Evolutionary conservation across 805 yeast species (phyloP).

Genomic region (Suhomyces faveliae): DNA sequence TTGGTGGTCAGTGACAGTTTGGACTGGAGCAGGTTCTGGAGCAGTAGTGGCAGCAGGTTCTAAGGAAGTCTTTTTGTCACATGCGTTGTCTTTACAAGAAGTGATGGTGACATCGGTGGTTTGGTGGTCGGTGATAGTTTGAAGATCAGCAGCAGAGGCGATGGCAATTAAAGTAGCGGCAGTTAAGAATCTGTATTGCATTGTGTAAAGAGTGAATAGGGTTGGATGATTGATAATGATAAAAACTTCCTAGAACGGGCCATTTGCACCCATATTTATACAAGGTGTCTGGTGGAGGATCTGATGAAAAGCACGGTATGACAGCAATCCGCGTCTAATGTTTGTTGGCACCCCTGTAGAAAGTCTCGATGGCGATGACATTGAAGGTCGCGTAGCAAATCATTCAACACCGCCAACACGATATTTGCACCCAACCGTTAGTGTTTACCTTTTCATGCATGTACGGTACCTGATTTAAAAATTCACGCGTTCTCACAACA

Average conservation of each 20-base stretch:
- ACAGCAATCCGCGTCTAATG: not conserved
- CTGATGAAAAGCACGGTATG: not conserved
- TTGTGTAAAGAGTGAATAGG: slow-evolving; percentile 12
- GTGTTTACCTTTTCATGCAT: slow-evolving; percentile 3
- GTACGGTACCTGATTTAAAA: not conserved
- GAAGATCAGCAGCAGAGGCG: slow-evolving; percentile 15
- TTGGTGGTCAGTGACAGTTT: slow-evolving; percentile 22
- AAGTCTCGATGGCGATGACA: not conserved
- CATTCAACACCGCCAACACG: slow-evolving; percentile 2
- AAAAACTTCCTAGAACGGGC: not conserved
- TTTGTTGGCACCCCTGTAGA: slow-evolving; percentile 6
- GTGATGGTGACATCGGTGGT: slow-evolving; percentile 36
- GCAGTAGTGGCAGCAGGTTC: slow-evolving; percentile 13
- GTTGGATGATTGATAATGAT: slow-evolving; percentile 1
- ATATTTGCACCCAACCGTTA: slow-evolving; percentile 4
- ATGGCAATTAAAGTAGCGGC: slow-evolving; percentile 22
- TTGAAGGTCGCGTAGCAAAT: not conserved
- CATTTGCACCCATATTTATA: slow-evolving; percentile 2
- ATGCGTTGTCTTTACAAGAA: slow-evolving; percentile 32
- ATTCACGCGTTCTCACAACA: slow-evolving; percentile 3
- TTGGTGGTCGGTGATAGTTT: slow-evolving; percentile 22
- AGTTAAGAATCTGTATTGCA: slow-evolving; percentile 24
- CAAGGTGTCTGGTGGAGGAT: not conserved
- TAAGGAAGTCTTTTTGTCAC: slow-evolving; percentile 23
- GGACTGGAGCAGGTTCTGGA: slow-evolving; percentile 13